Conservation (phyloP, 306 rosid species). For the Phaseolus lunatus region DNA sequence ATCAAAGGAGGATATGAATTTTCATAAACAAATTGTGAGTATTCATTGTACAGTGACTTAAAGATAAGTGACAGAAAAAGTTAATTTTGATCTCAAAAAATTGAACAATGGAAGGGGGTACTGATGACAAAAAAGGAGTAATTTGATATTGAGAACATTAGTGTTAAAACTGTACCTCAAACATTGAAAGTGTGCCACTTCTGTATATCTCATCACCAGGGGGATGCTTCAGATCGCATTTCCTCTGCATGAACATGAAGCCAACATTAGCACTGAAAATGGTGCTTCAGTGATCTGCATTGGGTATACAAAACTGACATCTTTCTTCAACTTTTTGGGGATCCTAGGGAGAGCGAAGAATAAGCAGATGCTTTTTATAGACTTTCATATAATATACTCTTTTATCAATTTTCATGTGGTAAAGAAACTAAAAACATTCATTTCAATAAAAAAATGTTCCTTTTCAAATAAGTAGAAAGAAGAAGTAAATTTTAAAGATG, state of each 20-base stretch:
- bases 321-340: neutral
- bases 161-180: constrained; percentile 69
- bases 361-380: neutral
- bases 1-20: neutral
- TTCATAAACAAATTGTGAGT: neutral
- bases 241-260: constrained; percentile 66
- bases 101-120: neutral
- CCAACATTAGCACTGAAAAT: constrained; percentile 16
- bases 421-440: constrained; percentile 13
- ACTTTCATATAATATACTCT: neutral
- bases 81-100: neutral
- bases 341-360: neutral
- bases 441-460: neutral
- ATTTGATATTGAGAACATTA: constrained; percentile 19
- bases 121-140: neutral
- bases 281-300: neutral
- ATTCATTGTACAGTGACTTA: neutral
- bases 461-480: constrained; percentile 11
- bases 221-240: constrained; percentile 99
- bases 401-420: constrained; percentile 24
- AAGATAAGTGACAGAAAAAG: neutral
- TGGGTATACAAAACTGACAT: constrained; percentile 28
- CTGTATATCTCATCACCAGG: constrained; percentile 99
- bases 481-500: constrained; percentile 3
- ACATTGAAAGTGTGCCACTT: constrained; percentile 98